phyloP scores from a whole-genome alignment of 2,329 filamentous ascomycete genomes.

The Fusarium robinianum region DNA sequence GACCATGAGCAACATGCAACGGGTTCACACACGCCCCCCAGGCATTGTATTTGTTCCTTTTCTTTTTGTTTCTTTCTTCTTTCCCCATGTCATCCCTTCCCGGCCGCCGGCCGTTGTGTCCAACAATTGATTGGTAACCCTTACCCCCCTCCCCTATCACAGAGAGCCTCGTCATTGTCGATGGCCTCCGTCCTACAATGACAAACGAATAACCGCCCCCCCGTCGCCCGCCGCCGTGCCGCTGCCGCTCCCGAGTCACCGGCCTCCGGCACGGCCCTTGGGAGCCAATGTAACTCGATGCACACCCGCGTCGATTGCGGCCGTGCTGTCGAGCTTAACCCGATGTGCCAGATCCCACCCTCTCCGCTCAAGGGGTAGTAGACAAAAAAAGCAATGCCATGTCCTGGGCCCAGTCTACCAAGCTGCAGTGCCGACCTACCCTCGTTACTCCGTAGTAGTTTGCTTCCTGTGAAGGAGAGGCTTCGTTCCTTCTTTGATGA shows the following conservation, averaged over 20 bases:
- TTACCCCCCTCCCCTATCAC: conserved; percentile 10
- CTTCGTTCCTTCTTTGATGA: conserved; percentile 34
- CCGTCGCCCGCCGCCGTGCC: conserved; percentile 18
- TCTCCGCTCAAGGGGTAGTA: conserved; percentile 28
- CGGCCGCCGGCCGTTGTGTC: conserved; percentile 5
- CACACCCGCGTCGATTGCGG: conserved; percentile 25
- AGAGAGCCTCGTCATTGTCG: conserved; percentile 12
- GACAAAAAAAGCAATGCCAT: conserved; percentile 34
- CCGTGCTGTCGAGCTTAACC: conserved; percentile 27
- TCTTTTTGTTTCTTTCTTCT: conserved; percentile 1
- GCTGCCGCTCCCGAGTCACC: conserved; percentile 24
- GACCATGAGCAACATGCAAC: conserved; percentile 21
- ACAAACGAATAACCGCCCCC: conserved; percentile 27
- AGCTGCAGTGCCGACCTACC: conserved; percentile 22
- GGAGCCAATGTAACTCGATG: conserved; percentile 20
- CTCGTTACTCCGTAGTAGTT: conserved; percentile 30
- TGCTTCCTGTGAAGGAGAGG: conserved; percentile 29
- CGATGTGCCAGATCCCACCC: conserved; percentile 36
- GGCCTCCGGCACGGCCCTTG: conserved; percentile 34
- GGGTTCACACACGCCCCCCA: conserved; percentile 19
- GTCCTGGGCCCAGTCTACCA: conserved; percentile 28
- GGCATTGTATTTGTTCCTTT: background rate
- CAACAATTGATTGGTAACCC: conserved; percentile 9
- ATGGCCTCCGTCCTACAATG: conserved; percentile 8
- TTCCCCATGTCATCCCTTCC: conserved; percentile 4